Evolutionary conservation across 2,329 filamentous ascomycete genomes (phyloP).

Genomic region (Fusarium luffae): DNA sequence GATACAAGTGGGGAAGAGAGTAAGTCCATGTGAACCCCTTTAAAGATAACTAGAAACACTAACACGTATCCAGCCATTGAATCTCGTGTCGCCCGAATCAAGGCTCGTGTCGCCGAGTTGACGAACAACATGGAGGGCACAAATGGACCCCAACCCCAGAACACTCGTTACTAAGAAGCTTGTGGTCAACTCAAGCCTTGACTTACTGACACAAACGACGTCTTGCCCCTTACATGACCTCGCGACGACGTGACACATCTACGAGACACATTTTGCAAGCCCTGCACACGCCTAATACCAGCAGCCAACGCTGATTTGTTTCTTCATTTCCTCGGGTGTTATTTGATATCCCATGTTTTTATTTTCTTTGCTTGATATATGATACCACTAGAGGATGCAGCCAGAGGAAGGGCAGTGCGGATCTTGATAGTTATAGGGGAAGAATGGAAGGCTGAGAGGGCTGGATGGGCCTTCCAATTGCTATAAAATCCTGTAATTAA

Average conservation of each 20-base stretch:
- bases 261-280: slow-evolving; percentile 38
- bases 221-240: slow-evolving; percentile 33
- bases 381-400: slow-evolving; percentile 49
- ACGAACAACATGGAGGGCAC: slow-evolving; percentile 82
- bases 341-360: slow-evolving; percentile 27
- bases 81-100: slow-evolving; percentile 95
- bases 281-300: slow-evolving; percentile 43
- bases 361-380: slow-evolving; percentile 40
- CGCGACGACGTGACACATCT: slow-evolving; percentile 34
- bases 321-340: slow-evolving; percentile 39
- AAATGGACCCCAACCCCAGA: slow-evolving; percentile 49
- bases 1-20: slow-evolving; percentile 97
- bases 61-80: slow-evolving; percentile 78
- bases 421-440: slow-evolving; percentile 34
- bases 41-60: slow-evolving; percentile 23
- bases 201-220: slow-evolving; percentile 6
- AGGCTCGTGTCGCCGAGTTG: slow-evolving; percentile 93
- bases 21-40: slow-evolving; percentile 61
- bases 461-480: slow-evolving; percentile 10
- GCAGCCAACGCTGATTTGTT: slow-evolving; percentile 40
- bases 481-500: slow-evolving; percentile 36
- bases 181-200: slow-evolving; percentile 4
- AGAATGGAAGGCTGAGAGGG: slow-evolving; percentile 21
- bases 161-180: slow-evolving; percentile 34
- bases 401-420: slow-evolving; percentile 40